These are phyloP conservation scores for Trametes punicea DNA, from an alignment of 768 basidiomycete genomes.

Conservation along the genomic window DNA sequence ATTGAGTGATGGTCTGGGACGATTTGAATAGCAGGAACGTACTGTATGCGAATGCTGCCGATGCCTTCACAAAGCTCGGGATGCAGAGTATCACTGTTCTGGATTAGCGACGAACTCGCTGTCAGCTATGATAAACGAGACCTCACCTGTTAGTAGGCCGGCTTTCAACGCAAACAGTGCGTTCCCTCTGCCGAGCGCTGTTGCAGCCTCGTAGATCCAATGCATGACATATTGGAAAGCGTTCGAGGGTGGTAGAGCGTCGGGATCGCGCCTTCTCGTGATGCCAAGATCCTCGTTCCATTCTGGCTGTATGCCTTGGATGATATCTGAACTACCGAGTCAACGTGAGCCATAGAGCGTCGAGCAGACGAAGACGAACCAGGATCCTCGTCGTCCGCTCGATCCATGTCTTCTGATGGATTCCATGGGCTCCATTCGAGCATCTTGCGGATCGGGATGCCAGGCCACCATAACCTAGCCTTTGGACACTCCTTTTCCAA, in stretches of 20 bases:
- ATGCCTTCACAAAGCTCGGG: constrained; percentile 53
- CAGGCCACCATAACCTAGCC: constrained; percentile 58
- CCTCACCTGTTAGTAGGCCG: constrained; percentile 55
- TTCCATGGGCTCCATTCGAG: constrained; percentile 43
- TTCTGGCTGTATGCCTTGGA: constrained; percentile 52
- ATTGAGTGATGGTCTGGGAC: background rate
- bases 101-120: background rate
- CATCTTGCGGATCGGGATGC: constrained; percentile 25
- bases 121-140: background rate
- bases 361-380: constrained; percentile 26
- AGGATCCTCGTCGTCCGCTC: constrained; percentile 68
- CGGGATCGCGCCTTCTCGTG: constrained; percentile 62
- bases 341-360: background rate
- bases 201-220: constrained; percentile 38
- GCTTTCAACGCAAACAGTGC: constrained; percentile 70
- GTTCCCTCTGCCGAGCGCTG: constrained; percentile 53
- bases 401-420: constrained; percentile 39
- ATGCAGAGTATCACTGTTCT: constrained; percentile 51
- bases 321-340: constrained; percentile 37
- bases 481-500: constrained; percentile 48
- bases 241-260: constrained; percentile 69
- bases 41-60: constrained; percentile 60
- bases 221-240: constrained; percentile 50
- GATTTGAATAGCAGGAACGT: constrained; percentile 25
- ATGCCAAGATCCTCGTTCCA: constrained; percentile 50